Conservation (phyloP, 805 yeast species). For the Clavispora asparagi region DNA sequence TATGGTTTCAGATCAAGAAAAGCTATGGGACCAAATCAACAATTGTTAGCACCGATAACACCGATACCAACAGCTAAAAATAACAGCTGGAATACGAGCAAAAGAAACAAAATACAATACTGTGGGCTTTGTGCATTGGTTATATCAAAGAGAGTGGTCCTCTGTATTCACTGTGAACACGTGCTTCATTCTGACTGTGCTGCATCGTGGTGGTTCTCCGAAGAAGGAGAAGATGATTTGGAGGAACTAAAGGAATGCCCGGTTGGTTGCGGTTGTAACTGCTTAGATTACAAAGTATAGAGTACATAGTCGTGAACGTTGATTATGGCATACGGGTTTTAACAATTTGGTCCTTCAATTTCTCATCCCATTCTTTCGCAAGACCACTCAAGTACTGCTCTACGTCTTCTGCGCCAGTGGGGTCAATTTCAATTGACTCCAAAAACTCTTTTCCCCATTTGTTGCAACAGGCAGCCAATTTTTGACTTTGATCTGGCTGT, state of each 20-base stretch:
- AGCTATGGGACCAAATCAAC: constrained; percentile 15
- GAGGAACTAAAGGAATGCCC: constrained; percentile 10
- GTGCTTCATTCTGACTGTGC: constrained; percentile 77
- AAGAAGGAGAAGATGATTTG: neutral
- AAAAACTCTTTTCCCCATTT: constrained; percentile 63
- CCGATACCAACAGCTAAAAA: constrained; percentile 17
- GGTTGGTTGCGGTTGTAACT: constrained; percentile 15
- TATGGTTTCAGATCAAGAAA: constrained; percentile 25
- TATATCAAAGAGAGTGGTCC: constrained; percentile 54
- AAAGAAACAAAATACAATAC: constrained; percentile 26
- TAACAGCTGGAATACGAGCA: constrained; percentile 29
- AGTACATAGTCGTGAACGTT: neutral
- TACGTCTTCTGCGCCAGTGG: constrained; percentile 65
- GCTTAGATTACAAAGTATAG: constrained; percentile 4
- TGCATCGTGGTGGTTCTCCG: constrained; percentile 41
- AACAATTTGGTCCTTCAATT: constrained; percentile 66
- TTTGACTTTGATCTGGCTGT: constrained; percentile 49
- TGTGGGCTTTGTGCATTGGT: constrained; percentile 66
- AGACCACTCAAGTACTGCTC: constrained; percentile 54
- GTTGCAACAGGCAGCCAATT: constrained; percentile 65
- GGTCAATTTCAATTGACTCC: constrained; percentile 49
- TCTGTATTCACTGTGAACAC: constrained; percentile 75
- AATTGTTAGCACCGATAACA: constrained; percentile 21
- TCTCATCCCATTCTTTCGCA: constrained; percentile 66
- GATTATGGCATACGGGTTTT: constrained; percentile 33